A percentile compares a stretch with the other conserved stretches of the same genome.
phyloP scores from a whole-genome alignment of 2,329 filamentous ascomycete species.

The Hawksworthiomyces lignivorus region DNA sequence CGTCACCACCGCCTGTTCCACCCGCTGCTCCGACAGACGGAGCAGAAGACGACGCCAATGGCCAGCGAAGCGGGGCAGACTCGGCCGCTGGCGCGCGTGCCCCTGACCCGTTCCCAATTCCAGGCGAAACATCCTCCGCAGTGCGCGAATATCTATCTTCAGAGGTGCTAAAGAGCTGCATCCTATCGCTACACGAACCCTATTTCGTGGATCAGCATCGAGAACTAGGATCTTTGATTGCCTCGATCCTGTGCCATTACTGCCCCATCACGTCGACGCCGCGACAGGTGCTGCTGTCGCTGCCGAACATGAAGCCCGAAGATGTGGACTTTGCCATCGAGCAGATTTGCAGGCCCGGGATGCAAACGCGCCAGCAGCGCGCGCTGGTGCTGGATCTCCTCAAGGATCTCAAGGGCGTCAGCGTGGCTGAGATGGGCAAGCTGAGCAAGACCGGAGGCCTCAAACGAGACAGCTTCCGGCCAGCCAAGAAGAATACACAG shows the following conservation, averaged over 20 bases:
- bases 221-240: conserved; percentile 81
- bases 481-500: conserved; percentile 31
- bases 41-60: neutral
- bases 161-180: conserved; percentile 82
- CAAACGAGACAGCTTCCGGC: conserved; percentile 16
- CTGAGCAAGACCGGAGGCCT: conserved; percentile 50
- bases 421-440: conserved; percentile 88
- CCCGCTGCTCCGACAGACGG: conserved; percentile 3
- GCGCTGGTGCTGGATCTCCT: conserved; percentile 77
- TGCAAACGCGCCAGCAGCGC: conserved; percentile 67
- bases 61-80: neutral
- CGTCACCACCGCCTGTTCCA: neutral
- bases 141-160: conserved; percentile 86
- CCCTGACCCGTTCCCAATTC: conserved; percentile 33
- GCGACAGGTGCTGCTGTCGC: conserved; percentile 63
- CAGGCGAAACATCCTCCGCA: conserved; percentile 48
- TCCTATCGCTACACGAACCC: conserved; percentile 84
- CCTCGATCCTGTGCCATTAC: conserved; percentile 74
- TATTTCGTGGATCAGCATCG: conserved; percentile 97
- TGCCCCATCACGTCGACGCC: conserved; percentile 62
- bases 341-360: conserved; percentile 49
- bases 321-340: conserved; percentile 60
- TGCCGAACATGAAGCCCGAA: conserved; percentile 66
- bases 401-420: conserved; percentile 79
- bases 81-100: conserved; percentile 13